Conservation (phyloP, 2,329 filamentous ascomycete species). For the Coniochaeta ligniaria region DNA sequence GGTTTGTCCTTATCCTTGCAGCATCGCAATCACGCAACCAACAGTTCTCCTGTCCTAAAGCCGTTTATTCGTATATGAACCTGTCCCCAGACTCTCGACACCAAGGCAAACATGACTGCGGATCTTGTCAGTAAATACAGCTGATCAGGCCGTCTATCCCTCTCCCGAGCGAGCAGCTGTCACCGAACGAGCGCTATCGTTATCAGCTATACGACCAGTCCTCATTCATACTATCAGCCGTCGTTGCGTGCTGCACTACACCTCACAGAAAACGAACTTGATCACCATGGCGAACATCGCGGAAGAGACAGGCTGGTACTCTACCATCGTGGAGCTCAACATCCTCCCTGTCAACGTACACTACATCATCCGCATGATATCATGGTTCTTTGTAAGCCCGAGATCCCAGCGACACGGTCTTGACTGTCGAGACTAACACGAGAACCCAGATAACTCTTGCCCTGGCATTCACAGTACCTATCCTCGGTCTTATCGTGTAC, state of each 20-base stretch:
- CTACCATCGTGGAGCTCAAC: conserved; percentile 12
- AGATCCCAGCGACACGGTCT: not conserved
- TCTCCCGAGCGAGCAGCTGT: not conserved
- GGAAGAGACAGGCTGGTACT: conserved; percentile 9
- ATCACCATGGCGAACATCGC: conserved; percentile 4
- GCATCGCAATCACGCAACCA: not conserved
- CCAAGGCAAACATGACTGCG: too few species aligned
- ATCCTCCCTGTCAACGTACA: conserved; percentile 11
- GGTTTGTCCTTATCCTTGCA: not conserved
- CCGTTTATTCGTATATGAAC: too few species aligned
- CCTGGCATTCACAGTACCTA: conserved; percentile 37
- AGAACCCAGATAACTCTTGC: conserved; percentile 32
- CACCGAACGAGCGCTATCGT: not conserved
- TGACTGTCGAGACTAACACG: conserved; percentile 1
- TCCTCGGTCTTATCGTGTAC: conserved; percentile 38
- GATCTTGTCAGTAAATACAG: not conserved
- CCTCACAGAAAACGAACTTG: not conserved
- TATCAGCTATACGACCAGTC: not conserved
- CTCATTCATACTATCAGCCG: too few species aligned
- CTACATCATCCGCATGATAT: conserved; percentile 14
- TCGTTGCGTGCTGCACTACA: not conserved
- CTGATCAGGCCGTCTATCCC: not conserved
- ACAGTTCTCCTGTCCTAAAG: too few species aligned
- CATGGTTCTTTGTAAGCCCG: conserved; percentile 18
- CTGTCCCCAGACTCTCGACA: not conserved